phyloP scores from a whole-genome alignment of 2,329 filamentous ascomycete genomes.

The Amphichorda felina region DNA sequence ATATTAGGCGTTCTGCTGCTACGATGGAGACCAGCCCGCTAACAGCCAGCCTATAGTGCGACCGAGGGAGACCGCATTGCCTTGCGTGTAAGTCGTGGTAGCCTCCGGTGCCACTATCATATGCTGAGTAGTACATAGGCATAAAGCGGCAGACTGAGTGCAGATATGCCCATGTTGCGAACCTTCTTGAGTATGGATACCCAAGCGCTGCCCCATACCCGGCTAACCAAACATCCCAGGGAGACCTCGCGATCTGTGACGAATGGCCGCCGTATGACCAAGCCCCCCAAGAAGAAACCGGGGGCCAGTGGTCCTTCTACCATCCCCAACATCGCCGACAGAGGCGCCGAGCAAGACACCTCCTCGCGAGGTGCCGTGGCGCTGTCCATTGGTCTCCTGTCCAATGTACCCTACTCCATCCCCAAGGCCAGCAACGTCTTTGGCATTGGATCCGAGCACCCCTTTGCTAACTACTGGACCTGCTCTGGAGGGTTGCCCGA shows the following conservation, averaged over 20 bases:
- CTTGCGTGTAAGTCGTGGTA: slow-evolving; percentile 41
- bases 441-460: slow-evolving; percentile 67
- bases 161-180: slow-evolving; percentile 64
- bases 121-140: slow-evolving; percentile 30
- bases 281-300: slow-evolving; percentile 41
- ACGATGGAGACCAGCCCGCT: neutral
- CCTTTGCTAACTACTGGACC: slow-evolving; percentile 79
- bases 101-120: too few species aligned
- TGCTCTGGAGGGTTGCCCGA: slow-evolving; percentile 64
- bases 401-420: slow-evolving; percentile 60
- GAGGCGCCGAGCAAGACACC: slow-evolving; percentile 33
- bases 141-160: slow-evolving; percentile 69
- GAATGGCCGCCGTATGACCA: slow-evolving; percentile 44
- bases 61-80: slow-evolving; percentile 59
- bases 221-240: slow-evolving; percentile 24
- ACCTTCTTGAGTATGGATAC: slow-evolving; percentile 57
- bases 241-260: slow-evolving; percentile 43
- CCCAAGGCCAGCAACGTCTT: slow-evolving; percentile 67
- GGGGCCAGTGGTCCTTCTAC: slow-evolving; percentile 18
- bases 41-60: slow-evolving; percentile 43
- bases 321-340: slow-evolving; percentile 44
- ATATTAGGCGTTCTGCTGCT: too few species aligned
- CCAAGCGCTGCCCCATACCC: neutral
- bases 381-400: slow-evolving; percentile 50
- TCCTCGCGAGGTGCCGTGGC: slow-evolving; percentile 39